A percentile compares a stretch with the other conserved stretches of the same genome.
Conservation (phyloP, 345 rosid species). For the Salix arbutifolia region DNA sequence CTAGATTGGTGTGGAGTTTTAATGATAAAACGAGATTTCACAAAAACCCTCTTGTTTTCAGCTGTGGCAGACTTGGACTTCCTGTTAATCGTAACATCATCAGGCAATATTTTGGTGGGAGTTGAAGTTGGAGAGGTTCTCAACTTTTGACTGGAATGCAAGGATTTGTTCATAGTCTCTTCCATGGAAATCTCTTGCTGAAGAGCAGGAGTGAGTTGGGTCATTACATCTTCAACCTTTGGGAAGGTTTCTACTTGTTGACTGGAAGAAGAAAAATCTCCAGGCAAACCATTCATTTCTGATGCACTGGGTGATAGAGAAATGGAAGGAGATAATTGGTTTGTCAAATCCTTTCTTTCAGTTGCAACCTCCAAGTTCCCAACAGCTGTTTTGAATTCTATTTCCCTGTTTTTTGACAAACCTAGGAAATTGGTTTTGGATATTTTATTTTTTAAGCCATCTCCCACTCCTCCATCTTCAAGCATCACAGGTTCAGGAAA, state of each 20-base stretch:
- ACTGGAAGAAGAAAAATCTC: slow-evolving; percentile 27
- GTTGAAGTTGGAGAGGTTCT: slow-evolving; percentile 28
- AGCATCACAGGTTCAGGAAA: slow-evolving; percentile 88
- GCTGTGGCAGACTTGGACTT: slow-evolving; percentile 36
- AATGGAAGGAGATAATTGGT: slow-evolving; percentile 30
- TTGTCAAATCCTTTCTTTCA: slow-evolving; percentile 26
- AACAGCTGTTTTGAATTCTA: slow-evolving; percentile 1
- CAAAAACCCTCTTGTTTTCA: slow-evolving; percentile 45
- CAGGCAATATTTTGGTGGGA: slow-evolving; percentile 36
- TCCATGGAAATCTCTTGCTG: slow-evolving; percentile 38
- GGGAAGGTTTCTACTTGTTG: slow-evolving; percentile 25
- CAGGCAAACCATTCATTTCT: slow-evolving; percentile 32
- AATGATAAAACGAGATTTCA: slow-evolving; percentile 50
- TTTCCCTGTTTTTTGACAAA: slow-evolving; percentile 23
- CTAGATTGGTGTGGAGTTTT: slow-evolving; percentile 53
- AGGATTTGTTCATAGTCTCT: slow-evolving; percentile 28
- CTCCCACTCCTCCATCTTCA: slow-evolving; percentile 56
- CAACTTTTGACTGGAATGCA: slow-evolving; percentile 8
- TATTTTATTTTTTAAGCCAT: slow-evolving; percentile 27
- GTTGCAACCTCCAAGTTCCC: slow-evolving; percentile 21
- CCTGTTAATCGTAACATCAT: slow-evolving; percentile 30
- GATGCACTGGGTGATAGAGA: slow-evolving; percentile 25
- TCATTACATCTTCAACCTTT: slow-evolving; percentile 26
- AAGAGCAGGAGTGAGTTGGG: slow-evolving; percentile 26
- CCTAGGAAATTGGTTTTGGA: slow-evolving; percentile 29